Percentiles rank a stretch among this genome's conserved stretches.
Evolutionary conservation across 1,284 basidiomycete genomes (phyloP).

Genomic region (Trametes sp.): DNA sequence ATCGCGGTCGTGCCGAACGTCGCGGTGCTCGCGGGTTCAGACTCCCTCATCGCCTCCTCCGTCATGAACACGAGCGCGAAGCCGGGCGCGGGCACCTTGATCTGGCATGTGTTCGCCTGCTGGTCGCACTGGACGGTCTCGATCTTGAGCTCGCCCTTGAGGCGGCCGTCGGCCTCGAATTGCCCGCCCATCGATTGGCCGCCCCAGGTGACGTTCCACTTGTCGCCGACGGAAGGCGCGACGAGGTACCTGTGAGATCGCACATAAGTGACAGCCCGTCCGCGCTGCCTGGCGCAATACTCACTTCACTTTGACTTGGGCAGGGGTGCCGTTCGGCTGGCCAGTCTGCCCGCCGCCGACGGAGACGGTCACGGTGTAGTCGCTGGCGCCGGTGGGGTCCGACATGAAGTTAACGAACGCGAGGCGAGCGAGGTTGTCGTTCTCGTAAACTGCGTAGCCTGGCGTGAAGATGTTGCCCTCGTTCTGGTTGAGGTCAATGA

Average conservation of each 20-base stretch:
- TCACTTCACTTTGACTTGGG: slow-evolving; percentile 63
- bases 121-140: slow-evolving; percentile 61
- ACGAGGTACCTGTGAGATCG: slow-evolving; percentile 52
- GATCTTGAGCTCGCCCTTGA: slow-evolving; percentile 58
- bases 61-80: slow-evolving; percentile 78
- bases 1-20: slow-evolving; percentile 65
- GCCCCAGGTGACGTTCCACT: slow-evolving; percentile 79
- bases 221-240: slow-evolving; percentile 62
- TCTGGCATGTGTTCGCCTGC: slow-evolving; percentile 57
- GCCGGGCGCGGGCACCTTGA: slow-evolving; percentile 75
- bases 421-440: slow-evolving; percentile 60
- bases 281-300: slow-evolving; percentile 28
- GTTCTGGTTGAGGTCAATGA: slow-evolving; percentile 67
- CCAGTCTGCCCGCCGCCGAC: slow-evolving; percentile 53
- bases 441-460: slow-evolving; percentile 77
- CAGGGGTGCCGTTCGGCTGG: slow-evolving; percentile 46
- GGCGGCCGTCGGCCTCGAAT: slow-evolving; percentile 70
- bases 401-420: slow-evolving; percentile 75
- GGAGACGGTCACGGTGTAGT: slow-evolving; percentile 54
- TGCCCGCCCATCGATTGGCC: slow-evolving; percentile 71
- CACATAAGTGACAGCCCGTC: slow-evolving; percentile 10
- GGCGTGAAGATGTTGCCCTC: slow-evolving; percentile 62
- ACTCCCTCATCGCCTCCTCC: slow-evolving; percentile 50
- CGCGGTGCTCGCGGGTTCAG: slow-evolving; percentile 45
- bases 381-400: slow-evolving; percentile 58